These are phyloP conservation scores for Ogataea populi-albae DNA, from an alignment of 805 yeast genomes.

Conservation along the genomic window DNA sequence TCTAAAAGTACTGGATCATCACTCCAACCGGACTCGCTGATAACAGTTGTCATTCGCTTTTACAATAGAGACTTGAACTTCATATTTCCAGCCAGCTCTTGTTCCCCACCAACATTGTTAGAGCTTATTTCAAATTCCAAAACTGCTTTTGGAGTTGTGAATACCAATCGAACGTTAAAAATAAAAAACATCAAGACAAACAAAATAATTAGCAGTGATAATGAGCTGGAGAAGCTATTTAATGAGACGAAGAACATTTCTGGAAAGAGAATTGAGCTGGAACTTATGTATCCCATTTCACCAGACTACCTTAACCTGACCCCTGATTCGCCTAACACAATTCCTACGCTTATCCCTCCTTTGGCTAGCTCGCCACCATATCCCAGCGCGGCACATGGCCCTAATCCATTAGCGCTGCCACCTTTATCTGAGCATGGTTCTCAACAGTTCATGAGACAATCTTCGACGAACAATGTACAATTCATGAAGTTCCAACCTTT, in stretches of 20 bases:
- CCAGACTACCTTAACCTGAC: constrained; percentile 30
- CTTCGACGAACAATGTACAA: constrained; percentile 14
- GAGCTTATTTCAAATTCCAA: constrained; percentile 81
- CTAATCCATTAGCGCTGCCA: too few species aligned
- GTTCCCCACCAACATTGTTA: constrained; percentile 75
- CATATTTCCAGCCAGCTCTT: constrained; percentile 57
- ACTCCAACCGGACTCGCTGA: constrained; percentile 21
- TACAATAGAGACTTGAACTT: constrained; percentile 58
- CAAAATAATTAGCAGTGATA: constrained; percentile 40
- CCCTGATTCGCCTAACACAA: constrained; percentile 19
- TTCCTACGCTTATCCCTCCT: constrained; percentile 12
- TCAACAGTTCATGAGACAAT: constrained; percentile 6
- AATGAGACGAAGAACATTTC: constrained; percentile 16
- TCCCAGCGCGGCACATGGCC: too few species aligned
- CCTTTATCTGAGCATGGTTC: background rate
- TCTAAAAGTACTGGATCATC: constrained; percentile 4
- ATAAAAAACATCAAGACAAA: constrained; percentile 33
- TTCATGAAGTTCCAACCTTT: constrained; percentile 32
- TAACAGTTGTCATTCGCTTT: constrained; percentile 47
- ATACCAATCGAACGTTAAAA: constrained; percentile 33
- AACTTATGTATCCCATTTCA: constrained; percentile 33
- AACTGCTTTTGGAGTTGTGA: constrained; percentile 60
- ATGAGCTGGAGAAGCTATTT: constrained; percentile 47
- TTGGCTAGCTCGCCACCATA: background rate
- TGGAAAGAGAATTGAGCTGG: constrained; percentile 38